phyloP scores from a whole-genome alignment of 768 basidiomycete species.

The Butyriboletus loyo region DNA sequence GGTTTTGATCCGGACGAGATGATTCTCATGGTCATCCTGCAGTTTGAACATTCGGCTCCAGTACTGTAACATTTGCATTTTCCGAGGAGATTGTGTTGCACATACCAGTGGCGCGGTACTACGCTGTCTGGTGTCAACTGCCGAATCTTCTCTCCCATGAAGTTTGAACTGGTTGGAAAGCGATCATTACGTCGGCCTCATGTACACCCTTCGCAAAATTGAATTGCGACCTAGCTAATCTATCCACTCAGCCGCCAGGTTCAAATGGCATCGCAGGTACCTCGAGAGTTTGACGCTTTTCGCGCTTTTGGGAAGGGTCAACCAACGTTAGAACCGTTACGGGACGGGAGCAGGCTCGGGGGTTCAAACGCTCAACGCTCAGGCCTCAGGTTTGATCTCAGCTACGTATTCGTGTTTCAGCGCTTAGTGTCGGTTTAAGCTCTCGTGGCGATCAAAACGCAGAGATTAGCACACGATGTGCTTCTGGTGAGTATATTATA shows the following conservation, averaged over 20 bases:
- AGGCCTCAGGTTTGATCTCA: background rate
- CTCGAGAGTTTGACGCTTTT: background rate
- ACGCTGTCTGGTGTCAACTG: background rate
- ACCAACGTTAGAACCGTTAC: background rate
- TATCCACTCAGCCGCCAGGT: background rate
- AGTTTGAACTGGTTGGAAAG: background rate
- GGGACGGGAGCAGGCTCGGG: too few species aligned
- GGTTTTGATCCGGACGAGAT: background rate
- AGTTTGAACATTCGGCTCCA: background rate
- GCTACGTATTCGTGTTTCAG: background rate
- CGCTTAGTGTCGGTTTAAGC: too few species aligned
- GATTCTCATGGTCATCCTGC: background rate
- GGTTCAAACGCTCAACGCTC: background rate
- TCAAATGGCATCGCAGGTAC: background rate
- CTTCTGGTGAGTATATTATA: background rate
- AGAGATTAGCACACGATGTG: background rate
- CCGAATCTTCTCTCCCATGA: background rate
- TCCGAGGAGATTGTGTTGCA: background rate
- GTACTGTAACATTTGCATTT: background rate
- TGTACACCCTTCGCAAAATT: background rate
- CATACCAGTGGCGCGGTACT: background rate
- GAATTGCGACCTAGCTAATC: background rate
- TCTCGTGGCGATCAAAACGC: background rate
- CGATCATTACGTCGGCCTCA: background rate
- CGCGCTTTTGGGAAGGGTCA: background rate